Percentiles rank a stretch among this genome's conserved stretches.
Evolutionary conservation across 495 filamentous ascomycete species (phyloP).

Genomic region (Penicillium lagena): DNA sequence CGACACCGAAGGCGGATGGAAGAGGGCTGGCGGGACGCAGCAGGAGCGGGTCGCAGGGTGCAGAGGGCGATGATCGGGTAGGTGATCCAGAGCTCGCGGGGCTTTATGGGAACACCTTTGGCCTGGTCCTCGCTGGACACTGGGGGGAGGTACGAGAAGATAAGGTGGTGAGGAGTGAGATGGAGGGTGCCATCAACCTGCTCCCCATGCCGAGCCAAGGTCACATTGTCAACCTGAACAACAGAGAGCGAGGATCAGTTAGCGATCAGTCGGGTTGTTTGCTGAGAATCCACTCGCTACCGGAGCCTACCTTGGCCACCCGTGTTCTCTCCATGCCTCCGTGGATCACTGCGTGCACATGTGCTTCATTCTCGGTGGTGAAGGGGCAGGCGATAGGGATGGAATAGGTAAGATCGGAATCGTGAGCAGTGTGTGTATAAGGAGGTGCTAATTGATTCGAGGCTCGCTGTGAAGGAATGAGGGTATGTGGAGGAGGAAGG

Average conservation of each 20-base stretch:
- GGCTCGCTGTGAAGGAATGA: too few relatives aligned
- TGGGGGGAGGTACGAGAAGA: slow-evolving; percentile 49
- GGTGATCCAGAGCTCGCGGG: slow-evolving; percentile 85
- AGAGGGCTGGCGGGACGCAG: slow-evolving; percentile 63
- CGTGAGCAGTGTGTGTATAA: too few relatives aligned
- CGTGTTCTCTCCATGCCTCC: slow-evolving; percentile 52
- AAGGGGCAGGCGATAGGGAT: background rate
- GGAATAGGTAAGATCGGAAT: background rate
- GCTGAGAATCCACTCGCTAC: too few relatives aligned
- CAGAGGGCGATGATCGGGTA: slow-evolving; percentile 85
- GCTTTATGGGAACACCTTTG: slow-evolving; percentile 31
- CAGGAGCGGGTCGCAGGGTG: slow-evolving; percentile 62
- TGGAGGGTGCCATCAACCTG: slow-evolving; percentile 56
- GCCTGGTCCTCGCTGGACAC: slow-evolving; percentile 26
- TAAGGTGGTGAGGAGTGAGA: slow-evolving; percentile 60
- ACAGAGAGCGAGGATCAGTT: background rate
- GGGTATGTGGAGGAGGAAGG: too few relatives aligned
- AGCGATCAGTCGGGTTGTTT: too few relatives aligned
- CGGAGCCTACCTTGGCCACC: slow-evolving; percentile 42
- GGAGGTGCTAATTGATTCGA: too few relatives aligned
- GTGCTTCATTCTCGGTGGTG: slow-evolving; percentile 29
- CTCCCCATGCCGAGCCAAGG: slow-evolving; percentile 54
- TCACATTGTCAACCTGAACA: slow-evolving; percentile 54
- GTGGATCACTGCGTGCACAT: slow-evolving; percentile 27
- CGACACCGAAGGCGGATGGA: slow-evolving; percentile 84